Base-by-base conservation (phyloP, 257 asterid species). In the Gentiana dahurica region DNA sequence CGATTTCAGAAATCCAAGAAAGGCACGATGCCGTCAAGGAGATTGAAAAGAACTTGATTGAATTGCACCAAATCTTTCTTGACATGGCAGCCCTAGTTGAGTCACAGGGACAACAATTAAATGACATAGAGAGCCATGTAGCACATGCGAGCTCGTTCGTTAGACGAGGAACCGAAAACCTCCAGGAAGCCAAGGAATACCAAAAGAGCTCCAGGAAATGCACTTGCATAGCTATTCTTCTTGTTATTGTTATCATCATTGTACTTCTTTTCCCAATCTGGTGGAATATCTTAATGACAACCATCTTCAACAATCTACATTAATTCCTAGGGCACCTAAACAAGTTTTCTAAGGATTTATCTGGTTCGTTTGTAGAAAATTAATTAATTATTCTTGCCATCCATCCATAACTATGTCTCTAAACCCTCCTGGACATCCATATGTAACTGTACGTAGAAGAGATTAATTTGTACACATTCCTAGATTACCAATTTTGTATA, bases 51-150 rank as follows among this genome's bases (percentile, higher is more conserved):
- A 75, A 75, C n/a, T 48, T 75, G 60, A 44, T 75, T 3, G 80
- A 75, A 58, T 67, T 75, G 0, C 80, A 75, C 24, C 80, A 75
- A 44, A 71, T 75, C 12, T 75, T 75, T 67, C 46, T 75, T 12
- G 80, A 75, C 59, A 71, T 75, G 80, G 80, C 80, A 39, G 77
- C 80, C 8, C 69, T 75, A 8, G 80, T 75, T 34, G 80, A 75
- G 34, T 69, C 80, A 41, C 80, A 75, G 34, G 80, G 80, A 10
- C 80, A 76, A 43, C 81, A 76, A 46, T 49, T 76, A 7, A 76
- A 76, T 45, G 66, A 72, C 55, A 76, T 76, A 0, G 78, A 76
- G 54, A 72, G 72, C 55, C 81, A 76, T 36, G 81, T 72, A 46
- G 81, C 81, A 6, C 75, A 72, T 46, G 81, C 81, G 2, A 76